A percentile compares a stretch with the other conserved stretches of the same genome.
These are phyloP conservation scores for Aureobasidium sp. DNA, from an alignment of 2,329 filamentous ascomycete genomes.

Conservation along the genomic window DNA sequence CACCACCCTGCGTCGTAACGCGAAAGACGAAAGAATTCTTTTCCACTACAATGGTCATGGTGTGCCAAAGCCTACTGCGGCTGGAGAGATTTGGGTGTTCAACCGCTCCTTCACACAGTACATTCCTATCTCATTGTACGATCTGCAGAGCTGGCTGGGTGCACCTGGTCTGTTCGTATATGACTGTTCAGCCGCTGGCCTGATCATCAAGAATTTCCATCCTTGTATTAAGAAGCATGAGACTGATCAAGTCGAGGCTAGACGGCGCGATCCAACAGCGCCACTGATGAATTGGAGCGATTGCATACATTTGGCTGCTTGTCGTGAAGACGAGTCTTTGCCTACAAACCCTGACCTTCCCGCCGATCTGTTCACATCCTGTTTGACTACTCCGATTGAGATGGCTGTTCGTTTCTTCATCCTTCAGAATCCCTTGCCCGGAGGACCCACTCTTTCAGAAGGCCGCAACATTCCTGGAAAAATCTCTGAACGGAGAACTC, in stretches of 20 bases:
- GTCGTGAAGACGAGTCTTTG: constrained; percentile 81
- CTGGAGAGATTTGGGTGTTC: constrained; percentile 98
- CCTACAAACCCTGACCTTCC: constrained; percentile 91
- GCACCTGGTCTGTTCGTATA: constrained; percentile 95
- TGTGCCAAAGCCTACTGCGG: constrained; percentile 88
- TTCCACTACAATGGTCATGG: constrained; percentile 99
- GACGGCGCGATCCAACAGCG: constrained; percentile 59
- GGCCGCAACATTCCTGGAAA: constrained; percentile 86
- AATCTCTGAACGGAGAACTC: constrained; percentile 86
- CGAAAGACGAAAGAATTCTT: constrained; percentile 92
- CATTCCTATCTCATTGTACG: constrained; percentile 91
- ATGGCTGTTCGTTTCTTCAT: constrained; percentile 97
- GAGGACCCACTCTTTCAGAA: constrained; percentile 65
- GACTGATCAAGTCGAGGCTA: constrained; percentile 72
- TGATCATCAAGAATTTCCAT: constrained; percentile 92
- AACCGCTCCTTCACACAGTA: constrained; percentile 99
- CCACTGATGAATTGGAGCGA: constrained; percentile 61
- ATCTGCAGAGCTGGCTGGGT: constrained; percentile 91
- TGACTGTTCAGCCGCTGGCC: constrained; percentile 93
- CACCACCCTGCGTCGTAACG: constrained; percentile 78
- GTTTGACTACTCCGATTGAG: constrained; percentile 92
- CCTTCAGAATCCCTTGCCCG: constrained; percentile 69
- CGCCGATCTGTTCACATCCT: constrained; percentile 92
- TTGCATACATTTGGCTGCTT: constrained; percentile 89
- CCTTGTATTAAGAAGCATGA: constrained; percentile 93